Evolutionary conservation across 768 basidiomycete species (phyloP).

Genomic region (Suillus tomentosus): DNA sequence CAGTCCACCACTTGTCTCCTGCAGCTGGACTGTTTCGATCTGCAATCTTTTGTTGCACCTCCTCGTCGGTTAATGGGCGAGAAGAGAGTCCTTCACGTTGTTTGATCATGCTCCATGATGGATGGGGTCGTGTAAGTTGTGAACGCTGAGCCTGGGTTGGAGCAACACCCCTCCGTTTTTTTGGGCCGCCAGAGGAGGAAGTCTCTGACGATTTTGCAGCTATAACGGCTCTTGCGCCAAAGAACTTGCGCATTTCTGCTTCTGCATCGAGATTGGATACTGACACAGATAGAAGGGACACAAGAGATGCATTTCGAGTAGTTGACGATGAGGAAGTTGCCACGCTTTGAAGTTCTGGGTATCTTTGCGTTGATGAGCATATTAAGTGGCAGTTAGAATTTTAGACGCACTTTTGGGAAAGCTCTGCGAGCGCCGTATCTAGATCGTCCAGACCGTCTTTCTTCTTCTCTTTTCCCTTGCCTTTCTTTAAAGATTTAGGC

Average conservation of each 20-base stretch:
- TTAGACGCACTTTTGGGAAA: constrained; percentile 67
- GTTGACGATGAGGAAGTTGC: constrained; percentile 25
- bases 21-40: constrained; percentile 39
- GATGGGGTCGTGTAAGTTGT: constrained; percentile 74
- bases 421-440: constrained; percentile 80
- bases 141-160: constrained; percentile 51
- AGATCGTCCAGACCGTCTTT: constrained; percentile 75
- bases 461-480: constrained; percentile 61
- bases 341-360: constrained; percentile 52
- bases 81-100: constrained; percentile 75
- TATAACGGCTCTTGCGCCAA: constrained; percentile 87
- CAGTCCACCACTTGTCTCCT: constrained; percentile 86
- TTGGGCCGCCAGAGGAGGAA: constrained; percentile 35
- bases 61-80: constrained; percentile 55
- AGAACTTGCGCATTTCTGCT: constrained; percentile 91
- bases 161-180: constrained; percentile 39
- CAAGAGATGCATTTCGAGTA: constrained; percentile 36
- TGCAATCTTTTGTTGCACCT: constrained; percentile 47
- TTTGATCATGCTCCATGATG: constrained; percentile 72
- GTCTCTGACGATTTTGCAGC: constrained; percentile 49
- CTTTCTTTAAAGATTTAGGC: constrained; percentile 58
- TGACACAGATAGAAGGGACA: constrained; percentile 75
- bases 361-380: constrained; percentile 36
- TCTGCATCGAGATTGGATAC: constrained; percentile 82
- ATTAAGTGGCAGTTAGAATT: not conserved